phyloP scores from a whole-genome alignment of 192 early-diverging fungal species.

The Rhizophagus sp. region DNA sequence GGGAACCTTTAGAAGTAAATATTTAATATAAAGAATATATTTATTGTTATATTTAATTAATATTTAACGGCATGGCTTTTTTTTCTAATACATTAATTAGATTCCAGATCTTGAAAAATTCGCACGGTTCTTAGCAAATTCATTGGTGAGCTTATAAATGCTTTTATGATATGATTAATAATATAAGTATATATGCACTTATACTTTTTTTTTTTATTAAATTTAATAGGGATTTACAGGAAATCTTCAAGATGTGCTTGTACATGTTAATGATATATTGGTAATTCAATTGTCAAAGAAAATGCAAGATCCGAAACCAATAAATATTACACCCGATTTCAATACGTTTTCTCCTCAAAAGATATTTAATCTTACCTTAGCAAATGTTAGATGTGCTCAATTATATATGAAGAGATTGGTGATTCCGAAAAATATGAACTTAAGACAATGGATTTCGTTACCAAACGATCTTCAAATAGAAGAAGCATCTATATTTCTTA shows the following conservation, averaged over 20 bases:
- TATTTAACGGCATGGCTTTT: not conserved
- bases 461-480: constrained; percentile 27
- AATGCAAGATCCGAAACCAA: constrained; percentile 57
- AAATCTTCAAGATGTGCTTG: constrained; percentile 65
- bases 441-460: constrained; percentile 9
- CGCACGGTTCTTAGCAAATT: constrained; percentile 63
- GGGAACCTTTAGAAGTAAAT: constrained; percentile 63
- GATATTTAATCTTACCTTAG: constrained; percentile 68
- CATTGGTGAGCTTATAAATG: constrained; percentile 36
- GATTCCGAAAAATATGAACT: constrained; percentile 30
- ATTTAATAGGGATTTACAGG: constrained; percentile 72
- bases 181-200: too few species aligned
- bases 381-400: constrained; percentile 58
- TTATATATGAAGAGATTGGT: constrained; percentile 53
- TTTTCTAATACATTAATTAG: not conserved
- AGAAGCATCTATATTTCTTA: constrained; percentile 65
- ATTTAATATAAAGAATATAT: not conserved
- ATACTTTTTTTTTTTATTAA: constrained; percentile 12
- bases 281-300: constrained; percentile 70
- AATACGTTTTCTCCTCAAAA: constrained; percentile 62
- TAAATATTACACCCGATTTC: constrained; percentile 53
- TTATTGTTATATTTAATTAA: not conserved
- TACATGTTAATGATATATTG: constrained; percentile 63
- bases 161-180: too few species aligned
- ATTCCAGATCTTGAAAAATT: constrained; percentile 63